These are phyloP conservation scores for Delonix regia DNA, from an alignment of 306 rosid genomes.

Conservation along the genomic window DNA sequence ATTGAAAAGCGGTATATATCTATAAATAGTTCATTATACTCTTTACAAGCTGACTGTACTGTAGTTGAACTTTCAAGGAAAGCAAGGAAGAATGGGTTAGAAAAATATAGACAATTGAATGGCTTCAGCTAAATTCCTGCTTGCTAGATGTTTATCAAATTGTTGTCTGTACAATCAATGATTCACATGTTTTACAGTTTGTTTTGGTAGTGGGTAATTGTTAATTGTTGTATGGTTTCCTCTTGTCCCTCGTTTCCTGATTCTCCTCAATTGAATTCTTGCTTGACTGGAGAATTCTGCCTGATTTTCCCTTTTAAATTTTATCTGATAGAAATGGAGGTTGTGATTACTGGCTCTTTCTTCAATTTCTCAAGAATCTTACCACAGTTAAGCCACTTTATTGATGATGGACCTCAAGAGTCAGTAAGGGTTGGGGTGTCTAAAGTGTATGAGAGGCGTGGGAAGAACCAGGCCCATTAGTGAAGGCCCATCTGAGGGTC, in stretches of 20 bases:
- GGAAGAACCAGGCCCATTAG: too few relatives aligned
- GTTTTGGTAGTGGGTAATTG: conserved; percentile 18
- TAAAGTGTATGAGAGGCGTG: too few relatives aligned
- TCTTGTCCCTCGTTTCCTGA: not conserved
- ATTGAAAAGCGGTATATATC: conserved; percentile 45
- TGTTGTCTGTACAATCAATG: conserved; percentile 9
- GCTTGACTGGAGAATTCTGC: conserved; percentile 20
- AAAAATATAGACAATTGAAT: not conserved
- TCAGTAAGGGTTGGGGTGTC: too few relatives aligned
- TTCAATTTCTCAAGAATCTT: not conserved
- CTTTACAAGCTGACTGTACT: conserved; percentile 16
- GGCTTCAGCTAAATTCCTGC: conserved; percentile 8
- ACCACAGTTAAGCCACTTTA: not conserved
- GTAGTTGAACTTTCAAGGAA: conserved; percentile 11
- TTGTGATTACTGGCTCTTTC: not conserved
- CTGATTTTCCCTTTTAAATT: not conserved
- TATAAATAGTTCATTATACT: conserved; percentile 7
- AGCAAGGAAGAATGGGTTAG: not conserved
- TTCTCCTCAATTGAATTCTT: conserved; percentile 19
- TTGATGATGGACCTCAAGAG: too few relatives aligned
- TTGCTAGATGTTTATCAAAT: conserved; percentile 16
- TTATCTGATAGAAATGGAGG: conserved; percentile 10
- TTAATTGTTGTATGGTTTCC: not conserved
- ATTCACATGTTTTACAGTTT: conserved; percentile 23
- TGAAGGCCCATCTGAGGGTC: too few relatives aligned